Base-by-base conservation (phyloP, 2,329 filamentous ascomycete genomes). In the Colletotrichum liaoningense region DNA sequence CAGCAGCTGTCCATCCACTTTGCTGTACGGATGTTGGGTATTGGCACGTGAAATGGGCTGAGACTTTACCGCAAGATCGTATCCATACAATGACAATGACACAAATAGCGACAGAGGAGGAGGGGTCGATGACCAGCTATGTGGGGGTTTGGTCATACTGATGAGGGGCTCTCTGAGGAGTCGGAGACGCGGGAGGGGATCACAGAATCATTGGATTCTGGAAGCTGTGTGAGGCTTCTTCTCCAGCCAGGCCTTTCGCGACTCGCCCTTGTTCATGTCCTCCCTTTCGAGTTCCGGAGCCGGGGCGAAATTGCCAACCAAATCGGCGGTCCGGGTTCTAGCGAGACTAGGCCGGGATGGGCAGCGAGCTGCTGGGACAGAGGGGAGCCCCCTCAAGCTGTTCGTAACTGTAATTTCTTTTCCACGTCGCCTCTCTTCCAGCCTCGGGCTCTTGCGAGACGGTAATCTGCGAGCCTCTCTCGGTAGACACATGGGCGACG, bases 371-470 rank as follows among this genome's bases (percentile, higher is more conserved):
- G 42, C 42, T 46, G 16, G 42, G 28, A 57, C 63, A 30, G 46
- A 46, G 46, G 26, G 26, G n/a, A 22, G 9, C 9, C 33, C 9
- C 56, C n/a, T 30, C 64, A 63, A 42, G 57, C 35, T 52, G 49
- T 52, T 63, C 57, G 64, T 57, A 49, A 67, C 57, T 72, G 69
- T 24, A 72, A 63, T 71, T 38, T 70, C 68, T 70, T 65, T 67
- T 54, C 24, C 33, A 33, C 35, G 52, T 65, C 60, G 55, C 60
- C 26, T 69, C 57, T 42, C 67, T 35, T 69, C 64, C n/a, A 57
- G n/a, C 33, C 33, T 64, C 14, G 38, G 49, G 66, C 46, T 56
- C 19, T 54, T 19, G 4, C n/a, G 26, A 12, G 14, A 14, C 24
- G 30, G 26, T 22, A 12, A 26, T 28, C 60, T n/a, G 33, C 33